Percentiles rank a stretch among this genome's conserved stretches.
These are phyloP conservation scores for Cryphonectria radicalis DNA, from an alignment of 2,329 filamentous ascomycete species.

Conservation along the genomic window DNA sequence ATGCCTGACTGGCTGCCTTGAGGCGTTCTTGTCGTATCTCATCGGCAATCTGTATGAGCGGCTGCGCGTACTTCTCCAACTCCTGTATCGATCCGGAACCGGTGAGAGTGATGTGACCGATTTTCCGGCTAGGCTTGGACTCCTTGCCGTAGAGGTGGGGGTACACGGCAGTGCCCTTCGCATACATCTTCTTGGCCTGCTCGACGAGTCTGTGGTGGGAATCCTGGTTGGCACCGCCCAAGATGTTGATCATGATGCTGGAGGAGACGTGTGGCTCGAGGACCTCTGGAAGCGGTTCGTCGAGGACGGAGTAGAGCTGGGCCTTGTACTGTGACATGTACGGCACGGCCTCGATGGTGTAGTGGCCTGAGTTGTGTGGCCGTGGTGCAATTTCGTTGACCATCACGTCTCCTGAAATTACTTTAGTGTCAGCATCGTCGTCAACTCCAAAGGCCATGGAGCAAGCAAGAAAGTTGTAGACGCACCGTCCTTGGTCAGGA, in stretches of 20 bases:
- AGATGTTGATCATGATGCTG: conserved; percentile 80
- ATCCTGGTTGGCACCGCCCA: conserved; percentile 68
- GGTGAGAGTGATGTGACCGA: conserved; percentile 89
- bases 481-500: conserved; percentile 73
- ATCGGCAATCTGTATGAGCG: conserved; percentile 70
- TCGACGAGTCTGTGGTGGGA: conserved; percentile 62
- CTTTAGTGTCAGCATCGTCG: conserved; percentile 13
- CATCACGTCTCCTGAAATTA: conserved; percentile 59
- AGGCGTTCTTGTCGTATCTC: conserved; percentile 60
- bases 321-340: conserved; percentile 90
- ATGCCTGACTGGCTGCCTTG: conserved; percentile 42
- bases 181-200: conserved; percentile 49
- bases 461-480: conserved; percentile 20
- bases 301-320: conserved; percentile 84
- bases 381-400: conserved; percentile 88
- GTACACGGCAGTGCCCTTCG: conserved; percentile 53
- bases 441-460: background rate
- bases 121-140: conserved; percentile 87
- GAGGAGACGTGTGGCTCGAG: conserved; percentile 63
- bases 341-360: conserved; percentile 89
- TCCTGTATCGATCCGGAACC: conserved; percentile 69
- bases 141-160: conserved; percentile 93
- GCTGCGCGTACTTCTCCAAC: conserved; percentile 61
- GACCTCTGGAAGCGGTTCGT: conserved; percentile 54
- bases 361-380: conserved; percentile 89